Conservation (phyloP, 2,329 filamentous ascomycete species). For the Paecilomyces sp. region DNA sequence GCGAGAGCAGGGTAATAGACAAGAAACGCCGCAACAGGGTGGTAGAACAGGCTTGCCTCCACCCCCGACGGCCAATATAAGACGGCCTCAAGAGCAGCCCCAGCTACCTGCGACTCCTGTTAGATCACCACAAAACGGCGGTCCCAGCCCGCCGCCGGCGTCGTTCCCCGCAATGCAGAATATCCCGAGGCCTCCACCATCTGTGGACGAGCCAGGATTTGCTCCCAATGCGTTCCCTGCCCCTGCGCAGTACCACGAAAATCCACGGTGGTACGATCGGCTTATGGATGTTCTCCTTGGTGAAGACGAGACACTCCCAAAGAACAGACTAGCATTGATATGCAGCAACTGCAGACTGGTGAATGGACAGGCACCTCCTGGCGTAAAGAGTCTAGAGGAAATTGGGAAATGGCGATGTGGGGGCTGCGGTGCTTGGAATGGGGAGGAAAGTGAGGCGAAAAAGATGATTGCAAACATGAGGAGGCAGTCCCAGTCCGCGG, state of each 20-base stretch:
- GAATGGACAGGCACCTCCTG: constrained; percentile 92
- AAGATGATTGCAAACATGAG: constrained; percentile 63
- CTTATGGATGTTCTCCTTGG: constrained; percentile 87
- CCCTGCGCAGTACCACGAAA: constrained; percentile 27
- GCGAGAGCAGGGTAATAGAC: constrained; percentile 2
- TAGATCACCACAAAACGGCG: constrained; percentile 12
- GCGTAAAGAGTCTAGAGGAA: constrained; percentile 67
- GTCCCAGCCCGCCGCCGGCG: constrained; percentile 19
- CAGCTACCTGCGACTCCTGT: constrained; percentile 21
- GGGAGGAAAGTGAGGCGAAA: constrained; percentile 67
- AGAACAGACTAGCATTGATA: constrained; percentile 83
- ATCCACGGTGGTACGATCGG: constrained; percentile 83
- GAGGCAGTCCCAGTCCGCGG: constrained; percentile 10
- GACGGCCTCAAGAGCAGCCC: constrained; percentile 13
- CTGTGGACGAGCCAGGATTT: constrained; percentile 36
- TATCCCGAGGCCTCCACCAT: constrained; percentile 9
- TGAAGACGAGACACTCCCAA: constrained; percentile 87
- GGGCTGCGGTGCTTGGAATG: constrained; percentile 75
- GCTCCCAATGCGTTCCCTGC: constrained; percentile 41
- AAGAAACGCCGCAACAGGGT: neutral
- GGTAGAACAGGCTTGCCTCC: constrained; percentile 48
- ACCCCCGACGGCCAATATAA: constrained; percentile 61
- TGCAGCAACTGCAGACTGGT: constrained; percentile 77
- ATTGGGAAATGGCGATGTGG: constrained; percentile 84
- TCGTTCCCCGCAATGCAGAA: constrained; percentile 4